A percentile compares a stretch with the other conserved stretches of the same genome.
Evolutionary conservation across 176 grass and related monocot species (phyloP).

Genomic region (Tillandsia leiboldiana): DNA sequence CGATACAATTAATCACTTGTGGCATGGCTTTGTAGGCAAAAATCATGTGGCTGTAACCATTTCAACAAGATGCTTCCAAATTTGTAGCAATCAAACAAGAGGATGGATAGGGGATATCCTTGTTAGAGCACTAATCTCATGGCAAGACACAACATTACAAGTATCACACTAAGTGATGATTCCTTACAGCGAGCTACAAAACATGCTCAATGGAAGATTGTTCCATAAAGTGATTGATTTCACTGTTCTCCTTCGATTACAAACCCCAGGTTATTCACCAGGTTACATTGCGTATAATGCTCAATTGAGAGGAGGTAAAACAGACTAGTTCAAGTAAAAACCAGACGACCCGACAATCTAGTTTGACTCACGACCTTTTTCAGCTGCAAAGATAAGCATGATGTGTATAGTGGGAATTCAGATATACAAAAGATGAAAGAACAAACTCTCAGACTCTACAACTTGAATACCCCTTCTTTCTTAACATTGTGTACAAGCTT

Average conservation of each 20-base stretch:
- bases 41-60: too few relatives aligned
- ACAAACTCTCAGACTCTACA: background rate
- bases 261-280: background rate
- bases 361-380: background rate
- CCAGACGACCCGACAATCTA: background rate
- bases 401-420: background rate
- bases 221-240: background rate
- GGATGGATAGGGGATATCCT: too few relatives aligned
- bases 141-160: too few relatives aligned
- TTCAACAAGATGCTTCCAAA: too few relatives aligned
- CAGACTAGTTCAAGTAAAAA: background rate
- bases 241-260: background rate
- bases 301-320: background rate
- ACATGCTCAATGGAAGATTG: background rate
- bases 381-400: background rate
- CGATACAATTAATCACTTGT: too few relatives aligned
- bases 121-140: too few relatives aligned
- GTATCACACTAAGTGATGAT: background rate
- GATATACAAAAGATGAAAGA: background rate
- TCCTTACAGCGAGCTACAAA: background rate
- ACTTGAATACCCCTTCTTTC: background rate
- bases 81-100: too few relatives aligned
- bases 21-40: too few relatives aligned
- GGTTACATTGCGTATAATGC: background rate
- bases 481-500: background rate